phyloP scores from a whole-genome alignment of 1,284 basidiomycete genomes.

The Leccinum subrobustum region DNA sequence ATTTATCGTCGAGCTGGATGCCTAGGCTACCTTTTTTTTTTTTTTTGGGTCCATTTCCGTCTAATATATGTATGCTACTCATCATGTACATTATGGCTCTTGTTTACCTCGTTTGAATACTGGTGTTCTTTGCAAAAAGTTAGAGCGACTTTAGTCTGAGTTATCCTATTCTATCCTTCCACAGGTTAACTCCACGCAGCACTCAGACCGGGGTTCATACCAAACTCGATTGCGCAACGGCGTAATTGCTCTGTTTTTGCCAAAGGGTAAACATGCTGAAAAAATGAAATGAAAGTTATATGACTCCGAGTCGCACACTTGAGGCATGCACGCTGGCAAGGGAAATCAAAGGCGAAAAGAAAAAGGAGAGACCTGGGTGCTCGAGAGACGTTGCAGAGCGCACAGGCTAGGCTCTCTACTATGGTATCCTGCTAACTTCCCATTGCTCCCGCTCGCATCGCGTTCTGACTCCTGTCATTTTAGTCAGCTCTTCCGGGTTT shows the following conservation, averaged over 20 bases:
- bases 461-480: too few relatives aligned
- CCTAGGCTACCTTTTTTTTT: neutral
- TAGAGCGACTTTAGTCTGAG: neutral
- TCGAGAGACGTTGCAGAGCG: neutral
- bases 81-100: neutral
- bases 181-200: neutral
- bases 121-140: neutral
- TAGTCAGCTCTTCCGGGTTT: too few relatives aligned
- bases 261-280: conserved; percentile 4
- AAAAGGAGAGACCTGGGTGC: neutral
- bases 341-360: neutral
- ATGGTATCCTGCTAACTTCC: too few relatives aligned
- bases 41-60: too few relatives aligned
- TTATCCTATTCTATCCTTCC: neutral
- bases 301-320: neutral
- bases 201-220: neutral
- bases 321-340: conserved; percentile 1
- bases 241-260: neutral
- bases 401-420: too few relatives aligned
- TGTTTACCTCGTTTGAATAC: neutral
- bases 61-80: too few relatives aligned
- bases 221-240: neutral
- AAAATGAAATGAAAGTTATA: conserved; percentile 17
- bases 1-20: conserved; percentile 1
- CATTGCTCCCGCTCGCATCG: too few relatives aligned